Percentiles rank a stretch among this genome's conserved stretches.
Conservation (phyloP, 2,329 filamentous ascomycete genomes). For the Zymoseptoria pseudotritici region DNA sequence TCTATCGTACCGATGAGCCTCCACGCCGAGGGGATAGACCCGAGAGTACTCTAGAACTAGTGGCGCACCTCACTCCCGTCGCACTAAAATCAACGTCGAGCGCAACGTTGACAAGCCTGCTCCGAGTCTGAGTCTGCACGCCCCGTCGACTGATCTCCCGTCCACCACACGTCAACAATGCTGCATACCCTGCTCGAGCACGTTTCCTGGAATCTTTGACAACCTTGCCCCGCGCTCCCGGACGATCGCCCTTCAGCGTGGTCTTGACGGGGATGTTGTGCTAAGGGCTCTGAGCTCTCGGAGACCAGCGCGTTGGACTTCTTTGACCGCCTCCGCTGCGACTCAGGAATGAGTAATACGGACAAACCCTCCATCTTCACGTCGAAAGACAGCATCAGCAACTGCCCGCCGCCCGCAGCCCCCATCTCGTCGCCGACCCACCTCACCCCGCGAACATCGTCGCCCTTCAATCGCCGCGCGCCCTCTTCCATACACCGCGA, state of each 20-base stretch:
- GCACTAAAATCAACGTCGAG: no score
- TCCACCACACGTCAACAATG: not conserved
- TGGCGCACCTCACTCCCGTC: no score
- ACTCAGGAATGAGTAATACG: slow-evolving; percentile 14
- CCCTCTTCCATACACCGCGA: not conserved
- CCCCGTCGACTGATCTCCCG: no score
- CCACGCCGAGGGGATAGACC: no score
- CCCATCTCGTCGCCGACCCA: not conserved
- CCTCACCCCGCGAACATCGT: slow-evolving; percentile 12
- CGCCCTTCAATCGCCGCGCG: slow-evolving; percentile 11
- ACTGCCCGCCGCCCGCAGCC: slow-evolving; percentile 2
- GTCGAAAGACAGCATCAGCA: slow-evolving; percentile 10
- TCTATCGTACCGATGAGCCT: no score
- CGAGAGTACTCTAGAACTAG: no score
- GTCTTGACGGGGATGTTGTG: not conserved
- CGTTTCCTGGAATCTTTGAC: not conserved
- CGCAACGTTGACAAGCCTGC: no score
- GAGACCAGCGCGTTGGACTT: no score
- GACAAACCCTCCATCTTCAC: slow-evolving; percentile 14
- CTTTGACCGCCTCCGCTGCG: not conserved
- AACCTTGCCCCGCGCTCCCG: not conserved
- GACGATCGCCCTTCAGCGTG: not conserved
- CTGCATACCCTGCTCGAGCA: not conserved
- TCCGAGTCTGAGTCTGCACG: no score
- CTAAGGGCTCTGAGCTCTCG: no score